These are phyloP conservation scores for Xerocomellus intermedius DNA, from an alignment of 768 basidiomycete species.

Conservation along the genomic window DNA sequence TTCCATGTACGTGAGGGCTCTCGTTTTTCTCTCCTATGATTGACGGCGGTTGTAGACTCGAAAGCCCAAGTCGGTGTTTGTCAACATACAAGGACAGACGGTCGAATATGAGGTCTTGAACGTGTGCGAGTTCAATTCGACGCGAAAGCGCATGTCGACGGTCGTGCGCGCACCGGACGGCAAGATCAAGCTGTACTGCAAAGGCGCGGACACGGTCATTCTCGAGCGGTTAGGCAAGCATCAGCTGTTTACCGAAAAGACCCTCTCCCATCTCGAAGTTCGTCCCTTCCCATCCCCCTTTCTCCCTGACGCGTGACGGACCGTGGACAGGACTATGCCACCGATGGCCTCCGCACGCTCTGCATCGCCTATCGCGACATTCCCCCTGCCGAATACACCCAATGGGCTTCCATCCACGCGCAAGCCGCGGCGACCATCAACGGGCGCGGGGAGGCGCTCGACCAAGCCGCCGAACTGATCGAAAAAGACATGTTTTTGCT, in stretches of 20 bases:
- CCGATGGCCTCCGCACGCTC: constrained; percentile 94
- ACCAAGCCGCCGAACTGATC: constrained; percentile 91
- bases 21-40: background rate
- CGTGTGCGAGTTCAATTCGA: constrained; percentile 98
- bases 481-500: constrained; percentile 92
- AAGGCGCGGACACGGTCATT: constrained; percentile 98
- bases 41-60: constrained; percentile 59
- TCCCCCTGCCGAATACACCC: constrained; percentile 82
- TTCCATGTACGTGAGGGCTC: constrained; percentile 71
- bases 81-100: constrained; percentile 68
- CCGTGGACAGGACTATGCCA: constrained; percentile 79
- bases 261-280: constrained; percentile 88
- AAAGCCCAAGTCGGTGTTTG: constrained; percentile 94
- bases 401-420: constrained; percentile 87
- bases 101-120: constrained; percentile 91
- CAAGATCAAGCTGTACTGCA: constrained; percentile 91
- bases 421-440: constrained; percentile 94
- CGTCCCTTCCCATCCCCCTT: constrained; percentile 6
- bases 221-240: constrained; percentile 86
- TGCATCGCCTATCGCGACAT: constrained; percentile 95
- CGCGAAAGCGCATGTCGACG: constrained; percentile 97
- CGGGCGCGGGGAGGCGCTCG: constrained; percentile 92
- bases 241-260: constrained; percentile 83
- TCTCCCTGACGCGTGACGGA: background rate
- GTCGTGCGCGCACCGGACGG: constrained; percentile 85